phyloP scores from a whole-genome alignment of 768 basidiomycete species.

The Boletus barrowsii region DNA sequence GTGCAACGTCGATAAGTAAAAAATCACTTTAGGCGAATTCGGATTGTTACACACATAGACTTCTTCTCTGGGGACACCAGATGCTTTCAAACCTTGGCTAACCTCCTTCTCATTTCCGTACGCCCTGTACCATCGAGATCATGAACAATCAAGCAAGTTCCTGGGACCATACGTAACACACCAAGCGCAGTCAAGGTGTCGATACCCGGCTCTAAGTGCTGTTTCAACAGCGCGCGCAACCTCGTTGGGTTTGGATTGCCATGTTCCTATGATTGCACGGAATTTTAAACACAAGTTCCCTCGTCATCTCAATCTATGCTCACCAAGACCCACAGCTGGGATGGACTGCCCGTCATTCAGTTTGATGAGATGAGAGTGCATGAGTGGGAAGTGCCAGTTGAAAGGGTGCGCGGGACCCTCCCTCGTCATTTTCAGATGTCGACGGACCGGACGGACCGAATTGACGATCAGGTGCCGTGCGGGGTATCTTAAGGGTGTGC shows the following conservation, averaged over 20 bases:
- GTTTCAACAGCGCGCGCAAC: conserved; percentile 68
- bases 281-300: not conserved
- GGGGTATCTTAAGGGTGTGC: not conserved
- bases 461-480: conserved; percentile 2
- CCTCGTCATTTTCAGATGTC: not conserved
- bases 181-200: conserved; percentile 72
- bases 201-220: conserved; percentile 77
- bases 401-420: conserved; percentile 1
- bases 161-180: conserved; percentile 16
- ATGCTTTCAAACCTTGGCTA: conserved; percentile 72
- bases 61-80: conserved; percentile 74
- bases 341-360: conserved; percentile 61
- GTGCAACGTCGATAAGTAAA: not conserved
- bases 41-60: conserved; percentile 48
- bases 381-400: conserved; percentile 7
- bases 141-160: conserved; percentile 15
- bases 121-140: conserved; percentile 35
- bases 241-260: conserved; percentile 74
- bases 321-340: conserved; percentile 59
- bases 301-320: conserved; percentile 26
- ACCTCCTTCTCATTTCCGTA: conserved; percentile 82
- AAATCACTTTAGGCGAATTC: not conserved
- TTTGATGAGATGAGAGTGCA: conserved; percentile 47
- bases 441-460: conserved; percentile 21
- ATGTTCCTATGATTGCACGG: conserved; percentile 53